Evolutionary conservation across 176 grass and related monocot species (phyloP).

Genomic region (Neostapfia colusana): DNA sequence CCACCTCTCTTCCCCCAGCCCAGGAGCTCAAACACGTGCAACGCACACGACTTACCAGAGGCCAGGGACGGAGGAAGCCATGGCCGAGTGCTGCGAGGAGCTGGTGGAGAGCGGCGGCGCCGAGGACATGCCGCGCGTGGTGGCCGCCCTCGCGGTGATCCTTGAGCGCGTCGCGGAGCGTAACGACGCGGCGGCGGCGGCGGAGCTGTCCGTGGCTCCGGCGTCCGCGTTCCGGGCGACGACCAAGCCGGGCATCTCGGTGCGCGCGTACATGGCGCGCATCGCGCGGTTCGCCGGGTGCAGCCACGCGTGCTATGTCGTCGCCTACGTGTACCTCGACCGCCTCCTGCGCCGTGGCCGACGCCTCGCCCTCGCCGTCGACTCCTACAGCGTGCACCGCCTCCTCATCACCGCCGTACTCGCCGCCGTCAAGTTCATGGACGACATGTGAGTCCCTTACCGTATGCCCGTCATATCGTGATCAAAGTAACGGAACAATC

Average conservation of each 20-base stretch:
- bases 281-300: slow-evolving; percentile 60
- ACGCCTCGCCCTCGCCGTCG: slow-evolving; percentile 42
- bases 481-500: slow-evolving; percentile 4
- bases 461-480: background rate
- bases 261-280: slow-evolving; percentile 62
- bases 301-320: slow-evolving; percentile 70
- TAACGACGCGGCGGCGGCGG: slow-evolving; percentile 46
- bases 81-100: slow-evolving; percentile 40
- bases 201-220: slow-evolving; percentile 16
- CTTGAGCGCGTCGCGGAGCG: slow-evolving; percentile 59
- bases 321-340: slow-evolving; percentile 81
- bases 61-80: slow-evolving; percentile 23
- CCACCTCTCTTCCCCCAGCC: slow-evolving; percentile 28
- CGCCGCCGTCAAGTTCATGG: slow-evolving; percentile 75
- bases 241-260: slow-evolving; percentile 58
- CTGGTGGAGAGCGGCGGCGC: slow-evolving; percentile 41
- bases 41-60: background rate
- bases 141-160: slow-evolving; percentile 57
- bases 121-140: slow-evolving; percentile 52
- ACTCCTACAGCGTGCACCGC: slow-evolving; percentile 76
- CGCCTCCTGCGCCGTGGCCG: slow-evolving; percentile 46
- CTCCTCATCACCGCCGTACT: slow-evolving; percentile 66
- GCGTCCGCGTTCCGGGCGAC: slow-evolving; percentile 56
- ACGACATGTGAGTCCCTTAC: slow-evolving; percentile 58
- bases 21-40: slow-evolving; percentile 21